Conservation (phyloP, 2,329 filamentous ascomycete species). For the Albifimbria verrucaria region DNA sequence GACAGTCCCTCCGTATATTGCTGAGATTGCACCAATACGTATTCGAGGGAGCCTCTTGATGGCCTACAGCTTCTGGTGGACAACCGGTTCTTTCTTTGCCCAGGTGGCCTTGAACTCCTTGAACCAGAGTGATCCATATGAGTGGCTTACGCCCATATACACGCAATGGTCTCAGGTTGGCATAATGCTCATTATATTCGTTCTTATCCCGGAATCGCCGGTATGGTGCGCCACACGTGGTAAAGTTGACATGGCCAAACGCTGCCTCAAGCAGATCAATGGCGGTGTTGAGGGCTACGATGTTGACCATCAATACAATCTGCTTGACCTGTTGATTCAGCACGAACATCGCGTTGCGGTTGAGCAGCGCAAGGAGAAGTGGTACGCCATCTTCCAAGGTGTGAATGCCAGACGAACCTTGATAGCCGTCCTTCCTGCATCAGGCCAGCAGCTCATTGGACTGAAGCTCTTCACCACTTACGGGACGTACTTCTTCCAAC, state of each 20-base stretch:
- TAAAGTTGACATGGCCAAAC: constrained; percentile 13
- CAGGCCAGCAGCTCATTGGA: constrained; percentile 17
- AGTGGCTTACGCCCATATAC: background rate
- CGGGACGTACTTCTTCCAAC: constrained; percentile 20
- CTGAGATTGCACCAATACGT: background rate
- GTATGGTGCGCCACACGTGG: constrained; percentile 31
- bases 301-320: constrained; percentile 14
- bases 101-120: background rate
- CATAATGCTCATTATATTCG: constrained; percentile 31
- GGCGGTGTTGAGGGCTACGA: constrained; percentile 14
- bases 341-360: constrained; percentile 17
- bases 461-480: constrained; percentile 17
- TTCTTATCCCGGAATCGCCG: constrained; percentile 33
- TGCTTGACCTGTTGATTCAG: constrained; percentile 13
- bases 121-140: background rate
- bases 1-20: background rate
- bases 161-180: constrained; percentile 19
- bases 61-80: background rate
- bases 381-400: constrained; percentile 19
- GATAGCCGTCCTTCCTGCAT: constrained; percentile 20
- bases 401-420: constrained; percentile 21
- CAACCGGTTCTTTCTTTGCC: background rate
- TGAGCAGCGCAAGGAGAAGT: constrained; percentile 14
- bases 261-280: constrained; percentile 15
- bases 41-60: background rate